Conservation (phyloP, 768 basidiomycete genomes). For the Boletus rufocinnamomeus region DNA sequence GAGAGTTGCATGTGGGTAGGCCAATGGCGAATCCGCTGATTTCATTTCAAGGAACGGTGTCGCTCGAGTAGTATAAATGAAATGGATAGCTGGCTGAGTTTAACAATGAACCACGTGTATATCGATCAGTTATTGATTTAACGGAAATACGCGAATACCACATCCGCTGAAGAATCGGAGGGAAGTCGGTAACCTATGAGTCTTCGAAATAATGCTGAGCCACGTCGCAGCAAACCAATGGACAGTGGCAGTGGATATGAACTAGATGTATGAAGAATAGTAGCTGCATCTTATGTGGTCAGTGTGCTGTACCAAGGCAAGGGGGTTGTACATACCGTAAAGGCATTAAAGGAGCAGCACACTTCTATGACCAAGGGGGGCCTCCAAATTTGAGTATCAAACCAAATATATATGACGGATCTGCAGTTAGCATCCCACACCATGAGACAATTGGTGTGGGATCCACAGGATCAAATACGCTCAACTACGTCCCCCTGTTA, state of each 20-base stretch:
- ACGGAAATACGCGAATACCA: constrained; percentile 7
- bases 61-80: background rate
- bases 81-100: background rate
- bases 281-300: background rate
- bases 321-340: background rate
- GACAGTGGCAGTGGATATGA: background rate
- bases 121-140: constrained; percentile 3
- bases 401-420: background rate
- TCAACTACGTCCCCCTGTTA: constrained; percentile 6
- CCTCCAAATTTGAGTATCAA: background rate
- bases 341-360: background rate
- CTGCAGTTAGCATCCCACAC: background rate
- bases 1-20: background rate
- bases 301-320: background rate
- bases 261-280: background rate
- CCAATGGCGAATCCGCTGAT: constrained; percentile 14
- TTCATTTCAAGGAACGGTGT: constrained; percentile 7
- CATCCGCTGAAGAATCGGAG: background rate
- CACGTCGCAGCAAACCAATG: background rate
- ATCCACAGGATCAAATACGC: background rate
- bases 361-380: background rate
- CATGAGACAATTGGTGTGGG: background rate
- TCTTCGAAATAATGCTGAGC: background rate
- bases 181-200: background rate
- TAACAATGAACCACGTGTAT: background rate